Evolutionary conservation across 1,284 basidiomycete species (phyloP).

Genomic region (Papiliotrema flavescens): DNA sequence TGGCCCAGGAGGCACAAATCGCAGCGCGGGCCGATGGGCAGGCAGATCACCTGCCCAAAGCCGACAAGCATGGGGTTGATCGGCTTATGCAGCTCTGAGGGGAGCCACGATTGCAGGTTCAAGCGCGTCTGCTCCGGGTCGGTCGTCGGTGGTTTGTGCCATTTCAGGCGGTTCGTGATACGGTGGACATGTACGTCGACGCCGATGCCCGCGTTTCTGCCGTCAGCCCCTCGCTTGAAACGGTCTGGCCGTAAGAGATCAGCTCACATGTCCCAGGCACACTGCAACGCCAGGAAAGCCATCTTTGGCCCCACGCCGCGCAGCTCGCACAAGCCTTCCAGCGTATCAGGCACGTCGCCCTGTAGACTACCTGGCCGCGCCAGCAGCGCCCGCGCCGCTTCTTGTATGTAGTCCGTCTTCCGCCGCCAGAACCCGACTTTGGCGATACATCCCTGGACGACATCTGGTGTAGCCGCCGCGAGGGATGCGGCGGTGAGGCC

Average conservation of each 20-base stretch:
- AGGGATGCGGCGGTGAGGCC: slow-evolving; percentile 72
- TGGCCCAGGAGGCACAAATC: slow-evolving; percentile 59
- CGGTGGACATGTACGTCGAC: slow-evolving; percentile 95
- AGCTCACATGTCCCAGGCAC: slow-evolving; percentile 9
- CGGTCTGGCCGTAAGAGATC: background rate
- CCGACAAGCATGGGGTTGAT: slow-evolving; percentile 89
- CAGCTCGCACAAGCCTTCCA: slow-evolving; percentile 76
- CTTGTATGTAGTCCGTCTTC: slow-evolving; percentile 71
- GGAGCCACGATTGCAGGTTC: slow-evolving; percentile 88
- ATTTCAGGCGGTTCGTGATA: slow-evolving; percentile 85
- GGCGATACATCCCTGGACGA: slow-evolving; percentile 69
- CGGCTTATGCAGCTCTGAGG: slow-evolving; percentile 68
- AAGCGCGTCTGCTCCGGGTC: slow-evolving; percentile 82
- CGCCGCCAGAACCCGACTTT: slow-evolving; percentile 92
- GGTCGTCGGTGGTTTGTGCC: slow-evolving; percentile 81
- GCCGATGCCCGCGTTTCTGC: slow-evolving; percentile 83
- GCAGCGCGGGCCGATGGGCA: slow-evolving; percentile 78
- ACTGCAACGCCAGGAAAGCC: slow-evolving; percentile 77
- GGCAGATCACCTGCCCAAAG: slow-evolving; percentile 81
- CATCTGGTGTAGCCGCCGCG: slow-evolving; percentile 60
- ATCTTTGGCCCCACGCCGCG: slow-evolving; percentile 91
- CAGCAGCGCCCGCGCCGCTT: slow-evolving; percentile 63
- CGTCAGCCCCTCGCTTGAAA: too few species aligned
- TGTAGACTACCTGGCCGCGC: slow-evolving; percentile 47
- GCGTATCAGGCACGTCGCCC: slow-evolving; percentile 77